A percentile compares a stretch with the other conserved stretches of the same genome.
These are phyloP conservation scores for Ustilago cynodontis DNA, from an alignment of 1,284 basidiomycete species.

Conservation along the genomic window DNA sequence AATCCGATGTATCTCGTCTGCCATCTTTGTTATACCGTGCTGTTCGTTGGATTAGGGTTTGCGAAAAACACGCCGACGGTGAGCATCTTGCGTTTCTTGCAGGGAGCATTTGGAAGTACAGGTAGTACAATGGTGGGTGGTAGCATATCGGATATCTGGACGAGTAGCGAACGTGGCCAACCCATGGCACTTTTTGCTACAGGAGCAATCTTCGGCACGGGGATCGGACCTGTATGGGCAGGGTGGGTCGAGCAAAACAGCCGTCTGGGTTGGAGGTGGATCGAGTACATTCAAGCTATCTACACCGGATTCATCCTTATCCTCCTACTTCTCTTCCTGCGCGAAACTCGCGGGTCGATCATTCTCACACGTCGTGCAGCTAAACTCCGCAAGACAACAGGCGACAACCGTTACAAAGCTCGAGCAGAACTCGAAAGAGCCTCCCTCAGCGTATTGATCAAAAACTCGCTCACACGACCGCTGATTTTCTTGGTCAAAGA, in stretches of 20 bases:
- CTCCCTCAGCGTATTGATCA: constrained; percentile 75
- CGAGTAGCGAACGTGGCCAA: constrained; percentile 72
- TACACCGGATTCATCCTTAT: constrained; percentile 50
- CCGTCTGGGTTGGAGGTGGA: constrained; percentile 81
- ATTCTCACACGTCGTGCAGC: constrained; percentile 70
- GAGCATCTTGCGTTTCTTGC: constrained; percentile 77
- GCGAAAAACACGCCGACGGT: constrained; percentile 79
- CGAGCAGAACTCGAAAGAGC: constrained; percentile 77
- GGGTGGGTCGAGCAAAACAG: constrained; percentile 79
- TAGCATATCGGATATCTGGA: constrained; percentile 74
- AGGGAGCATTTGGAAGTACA: constrained; percentile 77
- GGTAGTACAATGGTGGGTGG: constrained; percentile 82
- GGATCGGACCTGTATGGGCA: constrained; percentile 77
- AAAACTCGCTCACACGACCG: constrained; percentile 78
- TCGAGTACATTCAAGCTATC: constrained; percentile 77
- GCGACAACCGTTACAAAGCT: constrained; percentile 76
- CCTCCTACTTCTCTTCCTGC: constrained; percentile 65
- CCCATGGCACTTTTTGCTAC: constrained; percentile 74
- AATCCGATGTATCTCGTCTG: constrained; percentile 78
- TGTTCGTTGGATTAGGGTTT: constrained; percentile 56
- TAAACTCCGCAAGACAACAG: constrained; percentile 71
- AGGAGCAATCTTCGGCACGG: constrained; percentile 74
- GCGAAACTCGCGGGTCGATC: constrained; percentile 70
- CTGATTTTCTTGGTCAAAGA: constrained; percentile 76
- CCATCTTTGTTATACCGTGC: constrained; percentile 73